Percentiles rank a stretch among this genome's conserved stretches.
Evolutionary conservation across 352 stramenopile genomes (phyloP).

Genomic region (Discostella stelligera): DNA sequence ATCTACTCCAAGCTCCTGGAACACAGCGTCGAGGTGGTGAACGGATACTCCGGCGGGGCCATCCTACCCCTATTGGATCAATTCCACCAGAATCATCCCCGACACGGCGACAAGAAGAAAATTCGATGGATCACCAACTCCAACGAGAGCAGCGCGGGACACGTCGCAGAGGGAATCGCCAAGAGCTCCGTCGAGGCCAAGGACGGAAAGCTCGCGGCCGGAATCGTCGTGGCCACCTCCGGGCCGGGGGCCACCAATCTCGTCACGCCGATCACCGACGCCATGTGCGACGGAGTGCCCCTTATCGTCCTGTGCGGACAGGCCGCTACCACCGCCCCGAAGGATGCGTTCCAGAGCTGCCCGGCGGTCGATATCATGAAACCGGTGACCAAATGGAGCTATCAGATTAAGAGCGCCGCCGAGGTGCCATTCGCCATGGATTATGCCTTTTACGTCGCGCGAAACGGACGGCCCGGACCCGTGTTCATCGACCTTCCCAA

Average conservation of each 20-base stretch:
- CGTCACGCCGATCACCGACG: slow-evolving; percentile 91
- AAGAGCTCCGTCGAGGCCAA: slow-evolving; percentile 62
- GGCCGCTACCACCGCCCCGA: slow-evolving; percentile 89
- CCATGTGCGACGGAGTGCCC: slow-evolving; percentile 92
- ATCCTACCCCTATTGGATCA: slow-evolving; percentile 93
- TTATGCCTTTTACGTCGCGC: slow-evolving; percentile 94
- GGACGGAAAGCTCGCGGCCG: slow-evolving; percentile 71
- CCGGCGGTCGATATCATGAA: slow-evolving; percentile 83
- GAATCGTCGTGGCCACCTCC: slow-evolving; percentile 91
- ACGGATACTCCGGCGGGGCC: slow-evolving; percentile 91
- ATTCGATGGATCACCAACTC: slow-evolving; percentile 84
- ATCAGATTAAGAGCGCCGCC: slow-evolving; percentile 93
- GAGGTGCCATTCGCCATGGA: slow-evolving; percentile 93
- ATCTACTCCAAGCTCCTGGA: slow-evolving; percentile 92
- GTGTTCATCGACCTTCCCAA: slow-evolving; percentile 95
- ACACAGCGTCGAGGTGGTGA: slow-evolving; percentile 89
- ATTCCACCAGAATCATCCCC: slow-evolving; percentile 86
- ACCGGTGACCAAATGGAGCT: slow-evolving; percentile 95
- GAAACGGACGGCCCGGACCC: slow-evolving; percentile 89
- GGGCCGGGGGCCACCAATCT: slow-evolving; percentile 92
- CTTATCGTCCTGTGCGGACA: slow-evolving; percentile 93
- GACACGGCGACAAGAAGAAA: slow-evolving; percentile 50
- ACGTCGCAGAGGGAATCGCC: slow-evolving; percentile 80
- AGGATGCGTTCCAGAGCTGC: slow-evolving; percentile 92
- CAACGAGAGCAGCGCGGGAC: slow-evolving; percentile 69